Evolutionary conservation across 768 basidiomycete genomes (phyloP).

Genomic region (Suillus paluster): DNA sequence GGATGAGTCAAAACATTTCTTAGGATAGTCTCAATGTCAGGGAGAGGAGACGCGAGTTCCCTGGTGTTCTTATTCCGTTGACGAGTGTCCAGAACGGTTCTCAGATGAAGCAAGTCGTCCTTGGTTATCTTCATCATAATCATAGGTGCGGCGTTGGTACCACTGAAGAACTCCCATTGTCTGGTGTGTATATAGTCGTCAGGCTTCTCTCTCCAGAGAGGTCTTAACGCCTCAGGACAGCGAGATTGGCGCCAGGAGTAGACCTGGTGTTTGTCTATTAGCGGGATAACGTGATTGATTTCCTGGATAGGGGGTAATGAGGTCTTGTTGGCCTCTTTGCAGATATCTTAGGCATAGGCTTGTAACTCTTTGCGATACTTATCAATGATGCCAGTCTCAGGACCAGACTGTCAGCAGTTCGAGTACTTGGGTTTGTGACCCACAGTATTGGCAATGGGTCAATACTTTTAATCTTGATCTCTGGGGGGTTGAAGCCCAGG

Average conservation of each 20-base stretch:
- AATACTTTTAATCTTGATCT: too few relatives aligned
- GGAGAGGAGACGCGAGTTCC: conserved; percentile 32
- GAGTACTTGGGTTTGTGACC: conserved; percentile 9
- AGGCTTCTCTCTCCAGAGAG: conserved; percentile 31
- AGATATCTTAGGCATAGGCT: conserved; percentile 2
- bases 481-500: too few relatives aligned
- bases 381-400: too few relatives aligned
- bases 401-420: not conserved
- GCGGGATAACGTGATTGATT: conserved; percentile 41
- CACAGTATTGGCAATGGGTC: conserved; percentile 19
- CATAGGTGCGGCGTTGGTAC: conserved; percentile 36
- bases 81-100: conserved; percentile 28
- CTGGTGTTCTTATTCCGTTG: conserved; percentile 37
- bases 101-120: conserved; percentile 20
- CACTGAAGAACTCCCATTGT: conserved; percentile 32
- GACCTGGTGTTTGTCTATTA: conserved; percentile 43
- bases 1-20: conserved; percentile 22
- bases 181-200: conserved; percentile 32
- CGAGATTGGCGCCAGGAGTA: conserved; percentile 30
- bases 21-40: conserved; percentile 33
- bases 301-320: conserved; percentile 15
- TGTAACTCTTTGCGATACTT: conserved; percentile 13
- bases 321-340: not conserved
- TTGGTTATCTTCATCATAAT: conserved; percentile 34
- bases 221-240: conserved; percentile 39